Base-by-base conservation (phyloP, 2,329 filamentous ascomycete species). In the Epichloe baconii region DNA sequence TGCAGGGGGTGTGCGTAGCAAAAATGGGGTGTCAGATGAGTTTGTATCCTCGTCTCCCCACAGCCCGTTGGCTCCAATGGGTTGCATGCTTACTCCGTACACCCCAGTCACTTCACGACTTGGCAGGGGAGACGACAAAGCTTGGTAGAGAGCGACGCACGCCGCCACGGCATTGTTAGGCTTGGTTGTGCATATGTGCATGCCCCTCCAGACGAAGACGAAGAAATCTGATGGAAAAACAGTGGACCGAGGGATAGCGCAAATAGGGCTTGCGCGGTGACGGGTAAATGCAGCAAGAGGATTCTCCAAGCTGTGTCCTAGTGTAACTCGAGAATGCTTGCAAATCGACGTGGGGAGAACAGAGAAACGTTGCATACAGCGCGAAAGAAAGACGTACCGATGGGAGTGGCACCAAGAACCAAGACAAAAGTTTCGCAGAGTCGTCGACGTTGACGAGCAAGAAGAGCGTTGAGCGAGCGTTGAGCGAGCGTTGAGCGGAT, bases 151-250 rank as follows among this genome's bases (percentile, higher is more conserved):
- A 37, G 41, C 14, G 38, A 45, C 38, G 45, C 48, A 49, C 49
- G 19, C 37, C 21, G 48, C 48, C 52, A 45, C 45, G 45, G 48
- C 52, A 50, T 45, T 45, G 41, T 3, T 35, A 40, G 35, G 14
- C 35, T 23, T n/a, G 40, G 8, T 21, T 47, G 19, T 47, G 45
- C 19, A 40, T 31, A 15, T 40, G 37, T 14, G n/a, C 8, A 19
- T 35, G 38, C 38, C n/a, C 3, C 26, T 42, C 23, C 14, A 34
- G 11, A 31, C 11, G 23, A 17, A 17, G 17, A 17, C 17, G 17
- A n/a, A 10, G 6, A 34, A 26, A 26, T 44, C 11, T 31, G 3
- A 31, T 31, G 31, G 5, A 34, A 23, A 4, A 15, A 15, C 5
- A 11, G 11, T 2, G 21, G 5, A 44, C 7, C 4, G 14, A 44